Percentiles rank a stretch among this genome's conserved stretches.
Evolutionary conservation across 495 filamentous ascomycete genomes (phyloP).

Genomic region (Aspergillus panamensis): DNA sequence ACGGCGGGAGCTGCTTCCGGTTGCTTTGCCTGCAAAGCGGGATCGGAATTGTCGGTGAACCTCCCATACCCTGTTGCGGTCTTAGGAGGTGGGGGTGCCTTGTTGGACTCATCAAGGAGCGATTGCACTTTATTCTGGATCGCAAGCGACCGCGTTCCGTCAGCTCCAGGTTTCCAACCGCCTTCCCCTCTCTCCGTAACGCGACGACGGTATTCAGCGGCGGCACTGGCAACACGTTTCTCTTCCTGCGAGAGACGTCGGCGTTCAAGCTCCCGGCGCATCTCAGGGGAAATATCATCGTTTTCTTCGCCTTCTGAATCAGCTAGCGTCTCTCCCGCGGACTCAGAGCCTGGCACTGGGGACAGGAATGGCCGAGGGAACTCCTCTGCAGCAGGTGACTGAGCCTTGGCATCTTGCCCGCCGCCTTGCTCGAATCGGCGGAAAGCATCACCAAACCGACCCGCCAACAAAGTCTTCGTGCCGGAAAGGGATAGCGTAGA

Average conservation of each 20-base stretch:
- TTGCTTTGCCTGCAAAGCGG: conserved; percentile 44
- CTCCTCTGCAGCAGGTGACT: conserved; percentile 49
- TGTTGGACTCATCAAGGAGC: conserved; percentile 75
- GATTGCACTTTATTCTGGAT: conserved; percentile 90
- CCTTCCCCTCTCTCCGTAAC: conserved; percentile 60
- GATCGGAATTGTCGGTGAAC: conserved; percentile 57
- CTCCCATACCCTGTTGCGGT: conserved; percentile 88
- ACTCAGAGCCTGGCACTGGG: conserved; percentile 62
- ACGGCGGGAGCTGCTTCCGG: conserved; percentile 15
- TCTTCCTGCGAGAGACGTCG: conserved; percentile 83
- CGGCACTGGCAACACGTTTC: conserved; percentile 82
- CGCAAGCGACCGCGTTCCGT: conserved; percentile 59
- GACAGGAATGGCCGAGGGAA: conserved; percentile 52
- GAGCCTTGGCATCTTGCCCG: conserved; percentile 46
- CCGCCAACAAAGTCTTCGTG: conserved; percentile 80
- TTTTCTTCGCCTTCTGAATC: conserved; percentile 65
- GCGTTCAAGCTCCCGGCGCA: conserved; percentile 86
- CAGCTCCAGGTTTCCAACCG: conserved; percentile 46
- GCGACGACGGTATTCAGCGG: conserved; percentile 82
- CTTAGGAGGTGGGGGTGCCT: conserved; percentile 54
- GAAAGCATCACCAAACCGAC: conserved; percentile 95
- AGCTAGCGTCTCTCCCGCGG: conserved; percentile 34
- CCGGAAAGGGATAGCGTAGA: conserved; percentile 70
- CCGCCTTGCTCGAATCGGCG: conserved; percentile 77
- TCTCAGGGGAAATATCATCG: conserved; percentile 79